Conservation (phyloP, 306 rosid genomes). For the Abrus precatorius region DNA sequence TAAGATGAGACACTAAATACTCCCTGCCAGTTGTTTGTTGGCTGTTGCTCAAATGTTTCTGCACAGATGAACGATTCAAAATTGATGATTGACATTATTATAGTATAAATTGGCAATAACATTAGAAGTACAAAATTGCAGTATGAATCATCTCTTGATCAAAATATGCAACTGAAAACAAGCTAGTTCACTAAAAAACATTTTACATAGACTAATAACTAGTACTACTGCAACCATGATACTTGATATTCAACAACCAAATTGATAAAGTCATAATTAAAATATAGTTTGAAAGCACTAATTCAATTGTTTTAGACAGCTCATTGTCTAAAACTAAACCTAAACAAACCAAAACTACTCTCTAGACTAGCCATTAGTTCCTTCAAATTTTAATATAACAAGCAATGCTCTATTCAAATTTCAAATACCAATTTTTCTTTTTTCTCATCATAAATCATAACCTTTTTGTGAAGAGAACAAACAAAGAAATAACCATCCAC, state of each 20-base stretch:
- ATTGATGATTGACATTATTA: not conserved
- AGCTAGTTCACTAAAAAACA: not conserved
- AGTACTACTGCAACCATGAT: not conserved
- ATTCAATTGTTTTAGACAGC: too few species aligned
- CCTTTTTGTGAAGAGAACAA: not conserved
- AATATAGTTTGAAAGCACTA: too few species aligned
- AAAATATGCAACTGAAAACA: constrained; percentile 30
- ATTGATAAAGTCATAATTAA: too few species aligned
- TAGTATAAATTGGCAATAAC: constrained; percentile 1
- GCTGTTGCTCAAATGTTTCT: constrained; percentile 77
- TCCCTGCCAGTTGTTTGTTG: constrained; percentile 77
- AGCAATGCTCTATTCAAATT: not conserved
- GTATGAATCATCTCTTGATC: constrained; percentile 7
- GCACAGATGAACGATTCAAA: constrained; percentile 38
- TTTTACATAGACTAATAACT: not conserved
- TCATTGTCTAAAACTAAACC: too few species aligned
- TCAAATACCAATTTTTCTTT: not conserved
- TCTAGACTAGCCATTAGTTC: not conserved
- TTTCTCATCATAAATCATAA: not conserved
- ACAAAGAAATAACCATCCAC: not conserved
- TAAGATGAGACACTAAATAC: constrained; percentile 72
- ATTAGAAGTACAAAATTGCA: not conserved
- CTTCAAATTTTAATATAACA: not conserved
- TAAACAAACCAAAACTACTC: not conserved
- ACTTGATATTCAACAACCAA: not conserved